Base-by-base conservation (phyloP, 1,139 yeast genomes). In the Geotrichum siamense region DNA sequence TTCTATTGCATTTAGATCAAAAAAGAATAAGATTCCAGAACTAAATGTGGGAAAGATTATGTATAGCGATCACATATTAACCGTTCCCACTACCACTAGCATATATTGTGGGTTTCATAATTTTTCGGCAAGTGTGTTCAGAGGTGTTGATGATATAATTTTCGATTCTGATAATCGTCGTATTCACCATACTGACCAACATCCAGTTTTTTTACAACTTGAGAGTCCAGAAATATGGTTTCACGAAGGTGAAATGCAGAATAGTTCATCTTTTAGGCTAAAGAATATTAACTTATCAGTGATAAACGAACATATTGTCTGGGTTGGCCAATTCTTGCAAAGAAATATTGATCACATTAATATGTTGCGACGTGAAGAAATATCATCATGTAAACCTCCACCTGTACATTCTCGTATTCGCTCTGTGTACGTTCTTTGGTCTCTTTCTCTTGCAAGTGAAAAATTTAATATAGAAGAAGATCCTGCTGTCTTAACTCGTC, bases 401-500 rank as follows among this genome's bases (percentile, higher is more conserved):
- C 35, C 21, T 23, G 30, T 34, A 15, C 41, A 42, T 16, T 23
- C 43, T 26, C 32, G 45, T 16, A 44, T 51, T 8, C 43, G 44
- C 4, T 13, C 28, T 5, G 57, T 56, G 9, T 57, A 55, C 33
- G 62, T 44, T 22, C 13, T 81, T 1, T 76, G 78, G 55, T 67
- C 71, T 32, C 62, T 86, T 19, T 73, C 91, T 0, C 59, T 67
- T 23, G 91, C 89, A 0, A 79, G 91, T 28, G 73, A 71, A 16
- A 65, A 68, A 12, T 75, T 70, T 55, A 70, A 73, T 28, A 75
- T 87, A 38, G 79, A 78, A 44, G 83, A 83, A 54, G 97, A 91
- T 56, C 94, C 97, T 0, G 79, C 85, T 5, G 96, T 86, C 10
- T 72, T 91, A 41, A 89, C 96, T 0, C 79, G 87, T 43, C 96